Percentiles rank a stretch among this genome's conserved stretches.
These are phyloP conservation scores for Candida ipomoeae DNA, from an alignment of 805 yeast genomes.

Conservation along the genomic window DNA sequence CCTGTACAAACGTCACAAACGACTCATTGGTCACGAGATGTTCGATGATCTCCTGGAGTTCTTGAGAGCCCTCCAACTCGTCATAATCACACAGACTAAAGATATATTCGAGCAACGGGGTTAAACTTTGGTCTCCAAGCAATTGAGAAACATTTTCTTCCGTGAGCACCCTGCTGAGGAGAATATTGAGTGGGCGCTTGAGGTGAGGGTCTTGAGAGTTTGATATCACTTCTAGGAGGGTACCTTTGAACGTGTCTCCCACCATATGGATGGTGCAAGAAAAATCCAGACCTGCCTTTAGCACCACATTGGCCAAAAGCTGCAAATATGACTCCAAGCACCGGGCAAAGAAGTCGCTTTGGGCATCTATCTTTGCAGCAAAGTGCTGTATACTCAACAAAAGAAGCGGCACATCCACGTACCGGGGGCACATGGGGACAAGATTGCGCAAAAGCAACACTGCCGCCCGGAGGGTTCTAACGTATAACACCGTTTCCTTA, in stretches of 20 bases:
- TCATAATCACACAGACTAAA: slow-evolving; percentile 3
- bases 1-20: slow-evolving; percentile 1
- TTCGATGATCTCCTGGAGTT: slow-evolving; percentile 4
- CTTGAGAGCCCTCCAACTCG: background rate
- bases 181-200: slow-evolving; percentile 7
- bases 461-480: slow-evolving; percentile 44
- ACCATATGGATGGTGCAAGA: slow-evolving; percentile 1
- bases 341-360: slow-evolving; percentile 1
- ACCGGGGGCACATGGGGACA: slow-evolving; percentile 23
- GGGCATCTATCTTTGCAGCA: background rate
- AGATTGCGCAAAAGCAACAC: slow-evolving; percentile 48
- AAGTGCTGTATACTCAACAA: slow-evolving; percentile 10
- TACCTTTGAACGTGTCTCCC: slow-evolving; percentile 3
- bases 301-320: slow-evolving; percentile 12
- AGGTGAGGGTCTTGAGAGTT: background rate
- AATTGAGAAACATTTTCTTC: background rate
- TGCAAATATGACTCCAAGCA: slow-evolving; percentile 14
- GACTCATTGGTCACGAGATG: slow-evolving; percentile 6
- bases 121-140: background rate
- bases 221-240: background rate
- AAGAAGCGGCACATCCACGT: slow-evolving; percentile 6
- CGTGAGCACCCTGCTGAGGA: slow-evolving; percentile 4
- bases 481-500: slow-evolving; percentile 7
- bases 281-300: slow-evolving; percentile 2
- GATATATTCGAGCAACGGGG: slow-evolving; percentile 5